These are phyloP conservation scores for Dactylonectria estremocensis DNA, from an alignment of 2,329 filamentous ascomycete species.

Conservation along the genomic window DNA sequence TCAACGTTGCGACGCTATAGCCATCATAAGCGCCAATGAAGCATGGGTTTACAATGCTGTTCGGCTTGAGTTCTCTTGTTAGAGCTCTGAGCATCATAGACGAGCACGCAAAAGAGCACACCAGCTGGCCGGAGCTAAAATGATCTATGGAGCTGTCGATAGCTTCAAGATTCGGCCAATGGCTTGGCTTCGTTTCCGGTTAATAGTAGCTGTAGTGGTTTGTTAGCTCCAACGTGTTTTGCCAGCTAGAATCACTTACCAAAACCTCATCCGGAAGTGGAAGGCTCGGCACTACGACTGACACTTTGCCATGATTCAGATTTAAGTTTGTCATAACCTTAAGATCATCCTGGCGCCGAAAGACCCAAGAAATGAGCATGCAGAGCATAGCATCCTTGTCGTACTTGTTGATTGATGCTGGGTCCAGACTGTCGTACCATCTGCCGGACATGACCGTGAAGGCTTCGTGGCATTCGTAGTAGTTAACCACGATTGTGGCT, in stretches of 20 bases:
- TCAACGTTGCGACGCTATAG: not conserved
- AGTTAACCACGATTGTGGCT: slow-evolving; percentile 50
- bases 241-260: no score
- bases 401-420: no score
- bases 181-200: no score
- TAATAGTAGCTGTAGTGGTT: no score
- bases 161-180: not conserved
- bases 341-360: no score
- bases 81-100: slow-evolving; percentile 38
- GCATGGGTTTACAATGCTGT: slow-evolving; percentile 10
- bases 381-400: no score
- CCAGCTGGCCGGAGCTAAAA: not conserved
- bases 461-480: slow-evolving; percentile 49
- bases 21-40: not conserved
- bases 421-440: slow-evolving; percentile 32
- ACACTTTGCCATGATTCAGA: no score
- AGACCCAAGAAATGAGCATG: no score
- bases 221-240: no score
- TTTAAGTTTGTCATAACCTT: no score
- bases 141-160: slow-evolving; percentile 15
- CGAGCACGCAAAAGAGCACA: slow-evolving; percentile 36
- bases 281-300: no score
- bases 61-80: slow-evolving; percentile 25
- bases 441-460: slow-evolving; percentile 31
- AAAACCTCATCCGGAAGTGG: no score